phyloP scores from a whole-genome alignment of 306 rosid genomes.

The Mimosa bimucronata region DNA sequence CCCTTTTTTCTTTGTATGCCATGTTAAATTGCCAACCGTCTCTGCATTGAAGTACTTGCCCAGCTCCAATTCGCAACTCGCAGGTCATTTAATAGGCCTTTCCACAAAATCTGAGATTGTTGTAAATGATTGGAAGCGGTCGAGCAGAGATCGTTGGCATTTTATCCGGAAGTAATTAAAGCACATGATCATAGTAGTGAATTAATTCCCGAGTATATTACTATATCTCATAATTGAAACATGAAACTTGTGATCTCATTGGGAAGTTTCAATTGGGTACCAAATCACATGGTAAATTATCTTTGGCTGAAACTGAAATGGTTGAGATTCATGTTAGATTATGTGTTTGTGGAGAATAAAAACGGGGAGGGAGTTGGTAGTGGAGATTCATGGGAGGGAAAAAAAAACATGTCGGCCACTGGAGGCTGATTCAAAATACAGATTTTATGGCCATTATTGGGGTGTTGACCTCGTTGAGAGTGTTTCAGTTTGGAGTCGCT shows the following conservation, averaged over 20 bases:
- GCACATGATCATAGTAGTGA: conserved; percentile 31
- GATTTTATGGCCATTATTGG: conserved; percentile 37
- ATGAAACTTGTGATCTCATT: neutral
- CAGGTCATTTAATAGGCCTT: conserved; percentile 18
- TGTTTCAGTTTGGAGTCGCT: conserved; percentile 37
- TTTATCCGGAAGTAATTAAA: conserved; percentile 48
- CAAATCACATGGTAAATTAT: neutral
- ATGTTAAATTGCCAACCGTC: conserved; percentile 66
- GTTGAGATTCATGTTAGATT: neutral
- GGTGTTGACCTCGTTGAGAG: conserved; percentile 58
- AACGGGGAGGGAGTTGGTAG: neutral
- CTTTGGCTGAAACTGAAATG: conserved; percentile 3
- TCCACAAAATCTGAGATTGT: conserved; percentile 33
- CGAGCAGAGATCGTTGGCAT: conserved; percentile 66
- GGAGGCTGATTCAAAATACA: conserved; percentile 33
- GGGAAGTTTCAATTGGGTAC: neutral
- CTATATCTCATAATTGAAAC: neutral
- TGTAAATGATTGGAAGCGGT: conserved; percentile 40
- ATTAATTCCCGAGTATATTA: neutral
- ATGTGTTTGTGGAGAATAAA: neutral
- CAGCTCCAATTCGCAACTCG: conserved; percentile 12
- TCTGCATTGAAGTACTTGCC: conserved; percentile 43
- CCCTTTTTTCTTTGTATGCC: conserved; percentile 17
- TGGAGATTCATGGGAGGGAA: conserved; percentile 38
- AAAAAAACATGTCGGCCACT: conserved; percentile 70